These are phyloP conservation scores for Neurospora sp. DNA, from an alignment of 2,329 filamentous ascomycete species.

Conservation along the genomic window DNA sequence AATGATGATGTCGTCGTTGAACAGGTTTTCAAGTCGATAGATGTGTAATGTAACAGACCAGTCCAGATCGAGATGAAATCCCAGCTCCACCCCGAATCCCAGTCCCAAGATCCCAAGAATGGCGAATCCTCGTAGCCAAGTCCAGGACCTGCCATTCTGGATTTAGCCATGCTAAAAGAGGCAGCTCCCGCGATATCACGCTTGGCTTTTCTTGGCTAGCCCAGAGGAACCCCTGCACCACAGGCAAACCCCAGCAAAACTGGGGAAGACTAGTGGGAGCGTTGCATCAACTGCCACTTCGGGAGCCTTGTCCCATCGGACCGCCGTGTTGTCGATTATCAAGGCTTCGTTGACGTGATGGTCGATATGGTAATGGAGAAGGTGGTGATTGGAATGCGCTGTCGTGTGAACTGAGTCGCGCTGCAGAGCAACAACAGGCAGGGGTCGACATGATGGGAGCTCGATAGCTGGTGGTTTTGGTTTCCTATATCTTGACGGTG, in stretches of 20 bases:
- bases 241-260: background rate
- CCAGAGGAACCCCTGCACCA: background rate
- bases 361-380: background rate
- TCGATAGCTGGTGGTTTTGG: background rate
- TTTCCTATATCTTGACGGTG: background rate
- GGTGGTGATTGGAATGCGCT: background rate
- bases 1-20: background rate
- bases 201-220: background rate
- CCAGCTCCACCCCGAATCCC: background rate
- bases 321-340: background rate
- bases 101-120: background rate
- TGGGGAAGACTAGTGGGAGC: background rate
- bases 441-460: background rate
- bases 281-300: background rate
- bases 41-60: background rate
- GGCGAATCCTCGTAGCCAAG: background rate
- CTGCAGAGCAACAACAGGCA: background rate
- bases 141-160: background rate
- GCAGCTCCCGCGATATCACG: background rate
- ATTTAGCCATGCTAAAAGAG: background rate
- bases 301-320: background rate
- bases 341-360: background rate
- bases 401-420: background rate
- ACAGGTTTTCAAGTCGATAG: background rate
- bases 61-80: background rate